Conservation (phyloP, 495 filamentous ascomycete genomes). For the Astrothelium macrocarpum region DNA sequence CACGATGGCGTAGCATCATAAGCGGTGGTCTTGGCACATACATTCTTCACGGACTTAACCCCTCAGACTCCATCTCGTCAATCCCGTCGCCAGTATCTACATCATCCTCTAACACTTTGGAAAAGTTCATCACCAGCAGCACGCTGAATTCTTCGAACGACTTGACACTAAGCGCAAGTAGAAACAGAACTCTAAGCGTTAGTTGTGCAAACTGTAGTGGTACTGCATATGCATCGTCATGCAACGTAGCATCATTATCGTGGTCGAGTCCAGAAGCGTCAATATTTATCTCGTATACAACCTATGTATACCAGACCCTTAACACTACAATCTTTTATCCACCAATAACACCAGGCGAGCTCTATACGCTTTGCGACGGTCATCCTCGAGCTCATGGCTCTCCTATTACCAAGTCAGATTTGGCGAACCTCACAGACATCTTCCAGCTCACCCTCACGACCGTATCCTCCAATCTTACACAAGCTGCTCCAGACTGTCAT, state of each 20-base stretch:
- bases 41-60: neutral
- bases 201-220: neutral
- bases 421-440: neutral
- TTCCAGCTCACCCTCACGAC: neutral
- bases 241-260: neutral
- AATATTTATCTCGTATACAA: neutral
- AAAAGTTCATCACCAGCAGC: neutral
- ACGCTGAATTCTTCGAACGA: neutral
- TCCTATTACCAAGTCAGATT: neutral
- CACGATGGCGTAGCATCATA: neutral
- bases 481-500: neutral
- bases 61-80: neutral
- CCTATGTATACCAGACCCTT: neutral
- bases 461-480: neutral
- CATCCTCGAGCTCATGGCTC: neutral
- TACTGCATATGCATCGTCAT: neutral
- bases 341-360: neutral
- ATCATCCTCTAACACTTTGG: too few relatives aligned
- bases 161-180: neutral
- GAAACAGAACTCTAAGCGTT: neutral
- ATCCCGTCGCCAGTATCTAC: neutral
- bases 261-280: neutral
- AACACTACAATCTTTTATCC: neutral
- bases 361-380: neutral
- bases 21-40: neutral